Conservation (phyloP, 345 rosid genomes). For the Ricinus communis region DNA sequence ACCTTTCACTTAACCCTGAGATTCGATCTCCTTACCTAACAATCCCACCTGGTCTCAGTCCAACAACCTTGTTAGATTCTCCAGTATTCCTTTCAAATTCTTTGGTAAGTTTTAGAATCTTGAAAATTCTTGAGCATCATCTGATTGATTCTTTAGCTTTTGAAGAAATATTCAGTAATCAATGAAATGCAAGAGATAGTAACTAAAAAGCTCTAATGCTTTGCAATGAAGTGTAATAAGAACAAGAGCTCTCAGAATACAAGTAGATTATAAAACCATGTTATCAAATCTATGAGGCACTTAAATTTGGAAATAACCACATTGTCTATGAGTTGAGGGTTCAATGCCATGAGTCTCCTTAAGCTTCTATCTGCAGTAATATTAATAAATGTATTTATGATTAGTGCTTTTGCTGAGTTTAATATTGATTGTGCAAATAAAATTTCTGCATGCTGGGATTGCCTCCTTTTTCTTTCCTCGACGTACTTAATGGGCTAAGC, state of each 20-base stretch:
- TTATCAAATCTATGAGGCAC: background rate
- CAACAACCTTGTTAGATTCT: slow-evolving; percentile 33
- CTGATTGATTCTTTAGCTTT: slow-evolving; percentile 2
- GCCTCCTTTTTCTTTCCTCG: background rate
- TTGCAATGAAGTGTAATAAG: no score
- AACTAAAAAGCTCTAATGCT: no score
- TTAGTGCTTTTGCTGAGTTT: no score
- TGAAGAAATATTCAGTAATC: background rate
- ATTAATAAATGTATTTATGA: no score
- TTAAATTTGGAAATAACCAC: background rate
- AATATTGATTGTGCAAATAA: no score
- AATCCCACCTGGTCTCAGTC: slow-evolving; percentile 39
- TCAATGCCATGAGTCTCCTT: background rate
- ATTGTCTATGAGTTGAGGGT: background rate
- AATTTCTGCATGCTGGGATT: no score
- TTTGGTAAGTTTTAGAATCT: slow-evolving; percentile 23
- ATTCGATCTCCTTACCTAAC: slow-evolving; percentile 33
- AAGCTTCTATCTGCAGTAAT: background rate
- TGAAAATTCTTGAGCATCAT: slow-evolving; percentile 4
- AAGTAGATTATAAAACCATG: background rate
- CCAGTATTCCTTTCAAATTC: slow-evolving; percentile 36
- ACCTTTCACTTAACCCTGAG: slow-evolving; percentile 24
- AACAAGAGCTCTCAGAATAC: no score
- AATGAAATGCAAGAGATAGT: background rate
- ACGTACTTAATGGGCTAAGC: background rate